Evolutionary conservation across 371 early-diverging fungal genomes (phyloP), one percentile per base, ranked within the genome.

Genomic region (Funneliformis caledonium): DNA sequence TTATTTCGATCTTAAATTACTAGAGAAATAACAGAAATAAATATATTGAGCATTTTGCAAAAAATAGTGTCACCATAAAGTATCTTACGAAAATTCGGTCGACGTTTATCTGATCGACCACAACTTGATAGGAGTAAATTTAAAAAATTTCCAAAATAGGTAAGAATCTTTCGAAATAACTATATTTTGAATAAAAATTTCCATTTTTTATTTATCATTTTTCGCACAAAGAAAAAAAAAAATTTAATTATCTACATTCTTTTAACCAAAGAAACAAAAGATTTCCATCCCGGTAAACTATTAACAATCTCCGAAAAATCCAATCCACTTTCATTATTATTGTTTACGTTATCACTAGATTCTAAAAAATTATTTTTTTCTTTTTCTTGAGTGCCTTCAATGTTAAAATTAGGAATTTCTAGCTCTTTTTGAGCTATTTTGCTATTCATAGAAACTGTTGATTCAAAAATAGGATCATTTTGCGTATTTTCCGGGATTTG

Each of bases 261-360:
- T 56, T 4, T 56, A 65, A 65, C 65, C 26, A 31, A 31, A 11
- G 33, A 26, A 31, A 65, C 65, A 31, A 65, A 65, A 33, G 65
- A 65, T 33, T 65, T 65, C 65, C 65, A 65, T 14, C 33, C 37
- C 6, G 65, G 65, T 33, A 65, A 65, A 16, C 16, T 65, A 65
- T 65, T 65, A 11, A 65, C 31, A 31, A 65, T 12, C 16, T 65
- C 65, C 16, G 65, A 16, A 65, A 65, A 65, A 65, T 65, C 26
- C 11, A 65, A 33, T 65, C 65, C 65, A 26, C 37, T 65, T 64
- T 31, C 33, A 4, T 31, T 33, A 22, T 22, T 10, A 64, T 64
- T 31, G 22, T 64, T 52, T 16, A 14, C 14, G n/a, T 31, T 64
- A 64, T 64, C 31, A 31, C 14, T 64, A 33, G 7, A 7, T 64